Conservation (phyloP, 73 alveolate genomes). For the Uronychia binucleata region DNA sequence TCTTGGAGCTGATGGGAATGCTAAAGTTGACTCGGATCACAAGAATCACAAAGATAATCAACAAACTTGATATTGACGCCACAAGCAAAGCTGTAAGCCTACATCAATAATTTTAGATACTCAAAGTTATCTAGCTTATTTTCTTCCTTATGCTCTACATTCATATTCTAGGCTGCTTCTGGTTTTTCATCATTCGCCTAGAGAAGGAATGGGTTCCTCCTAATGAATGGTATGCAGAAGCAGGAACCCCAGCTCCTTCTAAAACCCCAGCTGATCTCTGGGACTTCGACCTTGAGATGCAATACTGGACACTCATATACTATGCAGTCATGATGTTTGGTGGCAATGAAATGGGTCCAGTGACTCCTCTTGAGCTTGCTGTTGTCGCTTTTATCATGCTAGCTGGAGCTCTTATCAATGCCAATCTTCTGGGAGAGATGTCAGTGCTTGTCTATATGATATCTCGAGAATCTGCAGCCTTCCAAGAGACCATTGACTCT, state of each 20-base stretch:
- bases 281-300: neutral
- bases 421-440: neutral
- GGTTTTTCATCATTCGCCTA: conserved; percentile 14
- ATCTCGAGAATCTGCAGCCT: neutral
- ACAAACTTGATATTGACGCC: neutral
- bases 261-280: neutral
- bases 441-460: neutral
- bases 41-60: conserved; percentile 11
- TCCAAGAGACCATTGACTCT: neutral
- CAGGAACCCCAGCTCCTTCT: too few species aligned
- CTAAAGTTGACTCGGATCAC: conserved; percentile 17
- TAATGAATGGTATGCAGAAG: neutral
- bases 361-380: neutral
- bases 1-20: conserved; percentile 19
- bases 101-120: neutral
- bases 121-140: conserved; percentile 30
- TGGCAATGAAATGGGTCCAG: neutral
- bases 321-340: conserved; percentile 3
- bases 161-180: conserved; percentile 37
- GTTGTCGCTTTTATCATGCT: neutral
- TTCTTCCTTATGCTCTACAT: conserved; percentile 26
- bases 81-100: conserved; percentile 18
- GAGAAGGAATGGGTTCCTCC: conserved; percentile 6
- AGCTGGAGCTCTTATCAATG: neutral
- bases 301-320: neutral